Base-by-base conservation (phyloP, 2,329 filamentous ascomycete genomes). In the Chaetothyriales sp. region DNA sequence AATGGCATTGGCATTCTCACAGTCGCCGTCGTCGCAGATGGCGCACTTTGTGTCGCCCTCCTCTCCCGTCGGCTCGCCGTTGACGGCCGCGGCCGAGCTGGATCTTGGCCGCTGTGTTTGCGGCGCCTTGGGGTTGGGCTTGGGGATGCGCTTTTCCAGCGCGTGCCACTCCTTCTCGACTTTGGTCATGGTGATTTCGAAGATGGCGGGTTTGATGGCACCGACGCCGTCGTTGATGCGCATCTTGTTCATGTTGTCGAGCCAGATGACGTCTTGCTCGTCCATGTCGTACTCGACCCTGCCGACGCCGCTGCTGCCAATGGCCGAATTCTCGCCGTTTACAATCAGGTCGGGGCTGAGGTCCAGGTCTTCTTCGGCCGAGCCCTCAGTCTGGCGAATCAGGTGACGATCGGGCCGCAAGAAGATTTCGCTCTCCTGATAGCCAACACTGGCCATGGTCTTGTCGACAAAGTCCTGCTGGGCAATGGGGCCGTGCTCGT, bases 201-300 rank as follows among this genome's bases (percentile, higher is more conserved):
- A 95, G 48, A 95, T 81, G 56, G 94, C 89, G 18, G 89, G 86
- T 47, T 89, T 94, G 62, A 98, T 92, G 1, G 82, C 76, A 60
- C 94, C 87, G 19, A 87, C 80, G 46, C 83, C 81, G 59, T 85
- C 79, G 20, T 78, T 76, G 64, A 82, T 86, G 53, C 92, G 81
- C 61, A 85, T 81, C 10, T 73, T 70, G 62, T 98, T 98, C 65
- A 90, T 81, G 43, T 81, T 79, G 60, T 92, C 85, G 22, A 98
- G 73, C 92, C 92, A 98, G 71, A 89, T 88, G 60, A 95, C 89
- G 66, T 98, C 92, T 64, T 98, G 92, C 69, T 98, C 92, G 64
- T 98, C 92, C 92, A 98, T 98, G 67, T 98, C 92, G 66, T 98
- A 98, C 66, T 98, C 92, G 18, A 98, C 92, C 52, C 87, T 82